A percentile compares a stretch with the other conserved stretches of the same genome.
Evolutionary conservation across 1,139 yeast genomes (phyloP).

Genomic region (Trichomonascaceae sp.): DNA sequence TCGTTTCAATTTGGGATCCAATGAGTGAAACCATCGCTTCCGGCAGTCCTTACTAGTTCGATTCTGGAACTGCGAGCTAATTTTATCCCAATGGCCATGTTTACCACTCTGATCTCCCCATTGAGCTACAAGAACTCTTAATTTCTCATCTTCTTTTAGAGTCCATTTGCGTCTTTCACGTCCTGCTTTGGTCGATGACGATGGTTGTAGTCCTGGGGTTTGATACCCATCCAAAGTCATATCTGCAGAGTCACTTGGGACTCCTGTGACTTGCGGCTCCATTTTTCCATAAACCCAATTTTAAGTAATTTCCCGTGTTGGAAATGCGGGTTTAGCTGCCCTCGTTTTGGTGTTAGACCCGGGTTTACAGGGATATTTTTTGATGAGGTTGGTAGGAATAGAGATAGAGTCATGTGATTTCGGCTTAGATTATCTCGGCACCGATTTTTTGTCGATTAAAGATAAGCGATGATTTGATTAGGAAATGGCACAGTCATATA

Average conservation of each 20-base stretch:
- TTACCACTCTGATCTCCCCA: constrained; percentile 91
- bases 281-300: neutral
- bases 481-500: neutral
- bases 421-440: neutral
- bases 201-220: neutral
- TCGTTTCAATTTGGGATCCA: constrained; percentile 73
- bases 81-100: constrained; percentile 61
- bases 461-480: neutral
- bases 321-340: neutral
- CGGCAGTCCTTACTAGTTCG: constrained; percentile 89
- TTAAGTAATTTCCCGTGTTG: neutral
- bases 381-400: neutral
- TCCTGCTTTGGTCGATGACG: neutral
- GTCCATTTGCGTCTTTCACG: constrained; percentile 61
- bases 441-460: too few relatives aligned
- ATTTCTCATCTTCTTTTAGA: constrained; percentile 64
- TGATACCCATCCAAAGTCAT: neutral
- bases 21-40: constrained; percentile 79
- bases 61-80: constrained; percentile 62
- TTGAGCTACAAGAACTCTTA: constrained; percentile 62
- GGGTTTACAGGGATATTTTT: neutral
- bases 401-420: neutral
- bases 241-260: neutral
- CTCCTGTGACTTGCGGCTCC: neutral
- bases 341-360: neutral